These are phyloP conservation scores for Sporothrix protearum DNA, from an alignment of 2,329 filamentous ascomycete species.

Conservation along the genomic window DNA sequence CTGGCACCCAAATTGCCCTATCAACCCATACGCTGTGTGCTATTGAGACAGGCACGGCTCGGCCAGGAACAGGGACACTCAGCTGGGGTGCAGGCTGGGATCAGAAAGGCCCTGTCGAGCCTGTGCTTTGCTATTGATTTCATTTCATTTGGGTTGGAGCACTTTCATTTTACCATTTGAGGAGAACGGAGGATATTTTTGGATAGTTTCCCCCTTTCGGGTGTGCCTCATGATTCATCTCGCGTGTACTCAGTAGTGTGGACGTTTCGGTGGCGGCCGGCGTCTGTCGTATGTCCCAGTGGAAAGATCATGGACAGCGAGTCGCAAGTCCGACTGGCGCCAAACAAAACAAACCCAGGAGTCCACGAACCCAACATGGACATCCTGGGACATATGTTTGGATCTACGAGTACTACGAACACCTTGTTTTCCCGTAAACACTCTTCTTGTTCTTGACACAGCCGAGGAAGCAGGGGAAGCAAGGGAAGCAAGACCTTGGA, in stretches of 20 bases:
- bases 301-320: neutral
- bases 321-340: neutral
- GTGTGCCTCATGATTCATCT: slow-evolving; percentile 13
- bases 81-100: neutral
- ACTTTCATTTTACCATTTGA: neutral
- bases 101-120: neutral
- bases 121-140: too few relatives aligned
- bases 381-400: neutral
- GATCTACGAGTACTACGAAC: neutral
- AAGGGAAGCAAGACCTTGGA: neutral
- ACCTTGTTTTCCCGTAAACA: neutral
- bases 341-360: neutral
- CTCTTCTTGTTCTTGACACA: neutral
- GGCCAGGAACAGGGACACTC: neutral
- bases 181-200: neutral
- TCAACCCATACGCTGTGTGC: neutral
- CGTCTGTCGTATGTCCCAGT: neutral
- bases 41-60: slow-evolving; percentile 7
- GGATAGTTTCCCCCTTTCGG: neutral
- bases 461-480: neutral
- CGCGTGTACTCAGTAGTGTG: neutral
- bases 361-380: too few relatives aligned
- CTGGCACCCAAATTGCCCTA: neutral
- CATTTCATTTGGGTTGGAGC: neutral
- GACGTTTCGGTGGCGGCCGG: neutral